Percentiles rank a stretch among this genome's conserved stretches.
These are phyloP conservation scores for Corymbia maculata DNA, from an alignment of 345 rosid genomes.

Conservation along the genomic window DNA sequence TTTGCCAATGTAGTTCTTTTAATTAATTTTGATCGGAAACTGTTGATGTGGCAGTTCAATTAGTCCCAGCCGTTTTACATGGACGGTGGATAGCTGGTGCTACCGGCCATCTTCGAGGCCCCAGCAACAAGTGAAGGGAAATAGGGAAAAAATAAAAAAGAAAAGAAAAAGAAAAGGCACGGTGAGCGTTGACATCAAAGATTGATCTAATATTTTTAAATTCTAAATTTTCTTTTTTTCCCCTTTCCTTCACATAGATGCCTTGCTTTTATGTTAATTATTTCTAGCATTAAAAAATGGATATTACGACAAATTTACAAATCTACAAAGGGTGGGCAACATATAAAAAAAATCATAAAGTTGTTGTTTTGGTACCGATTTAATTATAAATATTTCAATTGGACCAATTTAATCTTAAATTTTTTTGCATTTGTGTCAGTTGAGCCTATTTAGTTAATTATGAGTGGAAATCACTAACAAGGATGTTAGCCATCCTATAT, in stretches of 20 bases:
- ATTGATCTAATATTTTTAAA: neutral
- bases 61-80: neutral
- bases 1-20: neutral
- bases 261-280: rapidly evolving
- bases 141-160: neutral
- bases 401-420: rapidly evolving
- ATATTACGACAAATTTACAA: rapidly evolving
- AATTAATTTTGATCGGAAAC: neutral
- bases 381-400: too few relatives aligned
- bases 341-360: too few relatives aligned
- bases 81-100: rapidly evolving
- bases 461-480: rapidly evolving
- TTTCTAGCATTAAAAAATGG: neutral
- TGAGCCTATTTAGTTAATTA: rapidly evolving
- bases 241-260: neutral
- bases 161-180: neutral
- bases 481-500: rapidly evolving
- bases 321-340: neutral
- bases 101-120: rapidly evolving
- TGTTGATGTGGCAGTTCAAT: rapidly evolving
- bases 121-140: neutral
- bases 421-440: too few relatives aligned
- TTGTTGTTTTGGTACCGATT: rapidly evolving
- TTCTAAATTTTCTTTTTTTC: neutral
- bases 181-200: rapidly evolving